Base-by-base conservation (phyloP, 2,329 filamentous ascomycete genomes). In the Mycosphaerella arachidis region DNA sequence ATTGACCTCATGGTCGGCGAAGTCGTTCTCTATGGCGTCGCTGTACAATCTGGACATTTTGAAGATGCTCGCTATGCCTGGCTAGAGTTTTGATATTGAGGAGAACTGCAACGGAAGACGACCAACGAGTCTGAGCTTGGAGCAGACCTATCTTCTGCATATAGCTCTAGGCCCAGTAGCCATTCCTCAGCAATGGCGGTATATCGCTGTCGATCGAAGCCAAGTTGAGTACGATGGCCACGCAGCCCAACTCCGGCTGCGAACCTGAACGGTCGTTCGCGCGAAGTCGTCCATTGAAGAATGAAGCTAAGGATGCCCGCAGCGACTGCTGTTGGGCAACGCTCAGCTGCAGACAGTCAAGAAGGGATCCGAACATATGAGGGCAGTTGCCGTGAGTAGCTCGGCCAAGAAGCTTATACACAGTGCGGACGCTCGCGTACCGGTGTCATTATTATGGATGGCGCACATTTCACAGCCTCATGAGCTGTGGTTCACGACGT, bases 11-110 rank as follows among this genome's bases (percentile, higher is more conserved):
- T 43, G 37, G 37, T n/a, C 37, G 12, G 45, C 53, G 43, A 40
- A 61, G 8, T 61, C 59, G 13, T 50, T 56, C 20, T 56, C 48
- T n/a, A 45, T 46, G 27, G 45, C 55, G 30, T 55, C 13, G 37
- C 16, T 51, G 18, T 59, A 37, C 57, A 59, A 55, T 37, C 35
- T 52, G 55, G 37, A 43, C 37, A 43, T 43, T 3, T n/a, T 43
- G 16, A 18, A 8, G 16, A 8, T 18, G 35, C 30, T 53, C 31
- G 9, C 31, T 33, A 16, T 48, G 37, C 53, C 45, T 56, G 35
- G 1, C n/a, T 16, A 16, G 10, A 13, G 4, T 4, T 16, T 37
- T 5, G 35, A 37, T 37, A 9, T 16, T 10, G 40, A 16, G 4
- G 10, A 37, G 5, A 37, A 10, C 35, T 33, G 37, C 37, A n/a